phyloP scores from a whole-genome alignment of 129 eudicot genomes.

The Smallanthus sonchifolius region DNA sequence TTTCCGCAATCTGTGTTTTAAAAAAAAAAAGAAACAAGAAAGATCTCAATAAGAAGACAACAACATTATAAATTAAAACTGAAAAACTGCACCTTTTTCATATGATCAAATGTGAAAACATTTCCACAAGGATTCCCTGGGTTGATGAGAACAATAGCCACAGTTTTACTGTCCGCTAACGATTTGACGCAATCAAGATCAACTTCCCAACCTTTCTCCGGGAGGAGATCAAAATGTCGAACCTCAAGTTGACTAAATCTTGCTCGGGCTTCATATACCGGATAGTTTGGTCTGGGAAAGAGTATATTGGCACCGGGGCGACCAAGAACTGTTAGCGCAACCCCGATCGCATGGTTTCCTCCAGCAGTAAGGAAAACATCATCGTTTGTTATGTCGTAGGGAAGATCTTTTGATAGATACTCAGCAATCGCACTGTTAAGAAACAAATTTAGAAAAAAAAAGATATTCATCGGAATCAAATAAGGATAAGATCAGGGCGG shows the following conservation, averaged over 20 bases:
- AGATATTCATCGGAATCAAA: neutral
- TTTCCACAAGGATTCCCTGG: conserved; percentile 74
- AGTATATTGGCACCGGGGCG: conserved; percentile 50
- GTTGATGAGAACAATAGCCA: conserved; percentile 53
- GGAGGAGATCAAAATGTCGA: conserved; percentile 55
- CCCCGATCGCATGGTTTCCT: conserved; percentile 48
- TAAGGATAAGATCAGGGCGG: no score
- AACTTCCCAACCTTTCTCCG: conserved; percentile 62
- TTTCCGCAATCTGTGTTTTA: conserved; percentile 40
- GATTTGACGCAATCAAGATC: conserved; percentile 44
- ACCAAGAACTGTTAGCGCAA: conserved; percentile 42
- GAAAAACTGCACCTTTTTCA: conserved; percentile 31
- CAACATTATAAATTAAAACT: neutral
- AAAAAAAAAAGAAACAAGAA: neutral
- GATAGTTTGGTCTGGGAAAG: conserved; percentile 52
- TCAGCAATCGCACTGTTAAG: conserved; percentile 53
- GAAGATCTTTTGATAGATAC: conserved; percentile 48
- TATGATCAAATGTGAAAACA: conserved; percentile 41
- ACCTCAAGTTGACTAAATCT: conserved; percentile 35
- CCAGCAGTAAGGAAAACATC: conserved; percentile 55
- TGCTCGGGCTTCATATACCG: conserved; percentile 46
- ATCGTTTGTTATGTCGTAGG: conserved; percentile 36
- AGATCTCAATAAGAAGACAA: neutral
- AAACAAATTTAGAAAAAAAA: no score
- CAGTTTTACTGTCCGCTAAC: conserved; percentile 49